Evolutionary conservation across 2,329 filamentous ascomycete species (phyloP).

Genomic region (Fusarium nurragi): DNA sequence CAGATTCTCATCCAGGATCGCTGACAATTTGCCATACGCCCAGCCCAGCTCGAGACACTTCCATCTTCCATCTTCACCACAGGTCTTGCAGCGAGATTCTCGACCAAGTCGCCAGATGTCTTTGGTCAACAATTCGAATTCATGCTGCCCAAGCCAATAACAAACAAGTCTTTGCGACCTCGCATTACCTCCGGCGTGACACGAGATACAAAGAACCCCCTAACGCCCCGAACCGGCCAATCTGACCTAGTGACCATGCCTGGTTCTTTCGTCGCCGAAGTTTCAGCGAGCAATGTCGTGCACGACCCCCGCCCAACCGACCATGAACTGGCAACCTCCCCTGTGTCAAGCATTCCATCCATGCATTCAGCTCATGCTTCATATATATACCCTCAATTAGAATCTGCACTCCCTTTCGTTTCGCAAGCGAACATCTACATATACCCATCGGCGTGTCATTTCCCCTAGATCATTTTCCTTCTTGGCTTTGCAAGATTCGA

Average conservation of each 20-base stretch:
- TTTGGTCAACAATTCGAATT: background rate
- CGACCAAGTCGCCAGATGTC: background rate
- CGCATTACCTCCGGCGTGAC: background rate
- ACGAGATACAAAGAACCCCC: background rate
- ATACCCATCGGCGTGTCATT: background rate
- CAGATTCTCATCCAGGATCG: background rate
- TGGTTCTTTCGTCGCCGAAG: background rate
- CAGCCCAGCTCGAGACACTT: background rate
- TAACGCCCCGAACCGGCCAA: background rate
- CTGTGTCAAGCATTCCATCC: background rate
- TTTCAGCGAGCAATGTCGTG: background rate
- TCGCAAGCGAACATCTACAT: background rate
- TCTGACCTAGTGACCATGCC: background rate
- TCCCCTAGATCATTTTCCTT: too few relatives aligned
- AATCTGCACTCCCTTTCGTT: background rate
- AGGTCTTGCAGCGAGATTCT: background rate
- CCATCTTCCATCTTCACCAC: background rate
- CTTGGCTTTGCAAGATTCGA: too few relatives aligned
- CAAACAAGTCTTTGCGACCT: background rate
- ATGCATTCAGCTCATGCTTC: background rate
- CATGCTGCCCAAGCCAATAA: background rate
- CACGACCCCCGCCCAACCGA: background rate
- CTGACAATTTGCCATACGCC: background rate
- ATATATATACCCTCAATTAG: background rate
- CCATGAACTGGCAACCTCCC: background rate